Conservation (phyloP, 805 yeast genomes). For the Kazachstania bromeliacearum region DNA sequence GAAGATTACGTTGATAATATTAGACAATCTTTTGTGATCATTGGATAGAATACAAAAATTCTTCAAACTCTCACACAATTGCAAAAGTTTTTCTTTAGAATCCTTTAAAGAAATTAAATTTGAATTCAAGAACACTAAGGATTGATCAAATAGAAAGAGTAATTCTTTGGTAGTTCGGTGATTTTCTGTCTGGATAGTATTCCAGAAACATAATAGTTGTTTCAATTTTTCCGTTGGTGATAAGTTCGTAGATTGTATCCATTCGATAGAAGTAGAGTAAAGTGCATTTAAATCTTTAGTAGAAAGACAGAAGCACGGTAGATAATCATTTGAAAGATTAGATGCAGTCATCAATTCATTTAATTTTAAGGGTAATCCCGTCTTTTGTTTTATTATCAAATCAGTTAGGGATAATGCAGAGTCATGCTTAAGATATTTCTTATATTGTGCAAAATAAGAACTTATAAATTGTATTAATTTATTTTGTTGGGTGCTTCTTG, state of each 20-base stretch:
- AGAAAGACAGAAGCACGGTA: too few relatives aligned
- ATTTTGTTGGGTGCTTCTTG: neutral
- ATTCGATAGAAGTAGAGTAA: too few relatives aligned
- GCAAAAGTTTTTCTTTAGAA: neutral
- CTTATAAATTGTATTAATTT: neutral
- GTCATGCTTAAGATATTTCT: too few relatives aligned
- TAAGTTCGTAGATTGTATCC: too few relatives aligned
- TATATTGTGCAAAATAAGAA: conserved; percentile 1
- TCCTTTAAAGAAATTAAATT: neutral
- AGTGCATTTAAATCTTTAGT: too few relatives aligned
- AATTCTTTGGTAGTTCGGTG: neutral
- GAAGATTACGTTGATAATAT: conserved; percentile 22
- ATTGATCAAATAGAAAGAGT: conserved; percentile 13
- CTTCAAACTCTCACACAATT: conserved; percentile 8
- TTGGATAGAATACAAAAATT: conserved; percentile 12
- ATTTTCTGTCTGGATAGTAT: conserved; percentile 7
- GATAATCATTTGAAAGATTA: too few relatives aligned
- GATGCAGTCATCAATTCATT: too few relatives aligned
- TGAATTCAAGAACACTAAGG: conserved; percentile 16
- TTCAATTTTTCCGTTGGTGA: too few relatives aligned
- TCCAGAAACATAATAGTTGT: conserved; percentile 7
- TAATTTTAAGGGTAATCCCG: too few relatives aligned
- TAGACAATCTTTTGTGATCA: conserved; percentile 20
- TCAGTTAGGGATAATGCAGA: too few relatives aligned
- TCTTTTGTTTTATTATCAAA: too few relatives aligned